These are phyloP conservation scores for Aspergillus awamori DNA, from an alignment of 2,329 filamentous ascomycete genomes.

Conservation along the genomic window DNA sequence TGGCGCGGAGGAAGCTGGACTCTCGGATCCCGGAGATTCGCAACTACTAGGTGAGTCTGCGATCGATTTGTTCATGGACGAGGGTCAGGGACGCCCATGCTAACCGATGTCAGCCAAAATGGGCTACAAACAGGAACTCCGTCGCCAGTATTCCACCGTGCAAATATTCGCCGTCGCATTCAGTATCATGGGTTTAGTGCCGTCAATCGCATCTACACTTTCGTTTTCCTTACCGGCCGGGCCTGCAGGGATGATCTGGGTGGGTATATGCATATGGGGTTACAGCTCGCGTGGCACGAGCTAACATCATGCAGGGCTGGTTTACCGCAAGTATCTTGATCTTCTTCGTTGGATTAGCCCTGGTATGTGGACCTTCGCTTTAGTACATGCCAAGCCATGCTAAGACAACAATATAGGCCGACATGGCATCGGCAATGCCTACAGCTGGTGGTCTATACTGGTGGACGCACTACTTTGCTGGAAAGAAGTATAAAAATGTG, in stretches of 20 bases:
- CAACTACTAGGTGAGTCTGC: conserved; percentile 29
- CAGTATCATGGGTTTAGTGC: conserved; percentile 63
- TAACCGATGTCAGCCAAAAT: conserved; percentile 31
- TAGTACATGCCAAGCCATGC: not conserved
- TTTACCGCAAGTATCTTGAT: conserved; percentile 61
- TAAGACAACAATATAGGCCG: conserved; percentile 40
- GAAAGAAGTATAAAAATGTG: conserved; percentile 57
- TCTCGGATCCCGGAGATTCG: conserved; percentile 26
- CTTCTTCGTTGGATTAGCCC: conserved; percentile 62
- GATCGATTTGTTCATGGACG: not conserved
- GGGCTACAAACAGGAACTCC: conserved; percentile 63
- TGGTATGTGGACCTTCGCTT: conserved; percentile 46
- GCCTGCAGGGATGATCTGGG: conserved; percentile 65
- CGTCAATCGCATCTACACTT: conserved; percentile 63
- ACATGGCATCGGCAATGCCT: conserved; percentile 59
- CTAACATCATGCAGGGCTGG: conserved; percentile 49
- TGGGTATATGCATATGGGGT: conserved; percentile 26
- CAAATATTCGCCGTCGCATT: conserved; percentile 65
- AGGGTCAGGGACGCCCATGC: not conserved
- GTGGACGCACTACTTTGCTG: conserved; percentile 63
- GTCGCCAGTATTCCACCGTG: conserved; percentile 63
- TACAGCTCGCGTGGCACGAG: not conserved
- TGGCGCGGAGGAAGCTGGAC: conserved; percentile 16
- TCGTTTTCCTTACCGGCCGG: conserved; percentile 63
- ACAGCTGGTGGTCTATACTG: conserved; percentile 63